These are phyloP conservation scores for Cryptosporidium viatorum DNA, from an alignment of 169 alveolate genomes.

Conservation along the genomic window DNA sequence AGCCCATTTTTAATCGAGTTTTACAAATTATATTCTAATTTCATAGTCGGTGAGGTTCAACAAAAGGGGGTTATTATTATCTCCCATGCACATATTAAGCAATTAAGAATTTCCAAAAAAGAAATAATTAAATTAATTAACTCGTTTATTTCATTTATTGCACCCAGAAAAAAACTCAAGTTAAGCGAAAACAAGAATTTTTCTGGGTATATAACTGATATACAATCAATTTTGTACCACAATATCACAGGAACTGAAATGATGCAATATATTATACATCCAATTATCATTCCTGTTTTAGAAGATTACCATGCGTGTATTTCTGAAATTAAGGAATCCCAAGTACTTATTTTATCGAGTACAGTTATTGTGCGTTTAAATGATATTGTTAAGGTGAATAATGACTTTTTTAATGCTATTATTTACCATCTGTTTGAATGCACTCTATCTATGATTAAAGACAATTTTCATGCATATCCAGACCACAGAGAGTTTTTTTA, in stretches of 20 bases:
- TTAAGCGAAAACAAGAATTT: slow-evolving; percentile 26
- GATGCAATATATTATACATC: slow-evolving; percentile 47
- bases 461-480: slow-evolving; percentile 91
- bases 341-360: slow-evolving; percentile 36
- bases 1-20: slow-evolving; percentile 36
- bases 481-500: slow-evolving; percentile 91
- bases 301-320: slow-evolving; percentile 55
- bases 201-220: slow-evolving; percentile 43
- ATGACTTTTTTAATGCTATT: slow-evolving; percentile 86
- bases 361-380: slow-evolving; percentile 44
- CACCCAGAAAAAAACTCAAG: slow-evolving; percentile 69
- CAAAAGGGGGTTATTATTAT: slow-evolving; percentile 36
- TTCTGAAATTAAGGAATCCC: slow-evolving; percentile 53
- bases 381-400: slow-evolving; percentile 38
- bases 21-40: slow-evolving; percentile 45
- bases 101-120: slow-evolving; percentile 59
- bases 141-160: slow-evolving; percentile 49
- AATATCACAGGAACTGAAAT: slow-evolving; percentile 70
- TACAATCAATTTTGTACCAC: slow-evolving; percentile 18
- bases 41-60: slow-evolving; percentile 30
- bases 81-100: slow-evolving; percentile 57
- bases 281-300: slow-evolving; percentile 45
- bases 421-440: slow-evolving; percentile 87
- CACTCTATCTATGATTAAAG: slow-evolving; percentile 90
- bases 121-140: slow-evolving; percentile 54